A percentile compares a stretch with the other conserved stretches of the same genome.
Conservation (phyloP, 2,329 filamentous ascomycete species). For the Pseudopyrenochaeta lycopersici region DNA sequence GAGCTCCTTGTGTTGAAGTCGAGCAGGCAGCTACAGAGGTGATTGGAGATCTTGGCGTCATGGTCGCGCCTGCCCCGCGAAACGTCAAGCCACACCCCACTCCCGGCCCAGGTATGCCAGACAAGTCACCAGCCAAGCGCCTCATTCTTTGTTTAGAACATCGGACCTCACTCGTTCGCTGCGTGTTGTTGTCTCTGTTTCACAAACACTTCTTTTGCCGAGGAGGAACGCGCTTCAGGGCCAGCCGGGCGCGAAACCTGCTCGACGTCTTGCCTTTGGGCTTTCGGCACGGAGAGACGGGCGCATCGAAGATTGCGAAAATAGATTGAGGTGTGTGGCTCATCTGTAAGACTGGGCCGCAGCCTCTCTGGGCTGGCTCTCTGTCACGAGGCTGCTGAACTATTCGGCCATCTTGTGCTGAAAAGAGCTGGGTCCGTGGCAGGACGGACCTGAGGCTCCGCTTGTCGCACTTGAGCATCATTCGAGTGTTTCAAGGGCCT, state of each 20-base stretch:
- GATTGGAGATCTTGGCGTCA: slow-evolving; percentile 22
- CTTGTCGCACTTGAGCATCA: slow-evolving; percentile 33
- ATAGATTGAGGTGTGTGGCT: no score
- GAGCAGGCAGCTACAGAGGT: slow-evolving; percentile 20
- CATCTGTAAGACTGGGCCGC: no score
- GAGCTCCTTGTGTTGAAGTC: slow-evolving; percentile 6
- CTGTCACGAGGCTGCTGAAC: no score
- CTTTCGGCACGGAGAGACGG: neutral
- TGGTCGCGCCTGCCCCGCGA: slow-evolving; percentile 29
- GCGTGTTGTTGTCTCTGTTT: neutral
- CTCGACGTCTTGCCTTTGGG: no score
- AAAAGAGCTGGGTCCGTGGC: neutral
- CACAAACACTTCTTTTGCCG: neutral
- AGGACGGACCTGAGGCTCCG: slow-evolving; percentile 23
- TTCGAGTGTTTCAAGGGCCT: slow-evolving; percentile 24
- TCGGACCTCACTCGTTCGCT: neutral
- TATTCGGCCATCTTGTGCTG: neutral
- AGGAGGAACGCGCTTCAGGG: neutral
- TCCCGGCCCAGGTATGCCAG: neutral
- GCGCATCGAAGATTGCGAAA: no score
- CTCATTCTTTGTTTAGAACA: slow-evolving; percentile 2
- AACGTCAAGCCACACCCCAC: slow-evolving; percentile 9
- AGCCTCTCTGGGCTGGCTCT: no score
- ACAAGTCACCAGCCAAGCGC: neutral
- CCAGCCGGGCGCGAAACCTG: no score